phyloP scores from a whole-genome alignment of 495 filamentous ascomycete genomes.

The Penicillium ucsense region DNA sequence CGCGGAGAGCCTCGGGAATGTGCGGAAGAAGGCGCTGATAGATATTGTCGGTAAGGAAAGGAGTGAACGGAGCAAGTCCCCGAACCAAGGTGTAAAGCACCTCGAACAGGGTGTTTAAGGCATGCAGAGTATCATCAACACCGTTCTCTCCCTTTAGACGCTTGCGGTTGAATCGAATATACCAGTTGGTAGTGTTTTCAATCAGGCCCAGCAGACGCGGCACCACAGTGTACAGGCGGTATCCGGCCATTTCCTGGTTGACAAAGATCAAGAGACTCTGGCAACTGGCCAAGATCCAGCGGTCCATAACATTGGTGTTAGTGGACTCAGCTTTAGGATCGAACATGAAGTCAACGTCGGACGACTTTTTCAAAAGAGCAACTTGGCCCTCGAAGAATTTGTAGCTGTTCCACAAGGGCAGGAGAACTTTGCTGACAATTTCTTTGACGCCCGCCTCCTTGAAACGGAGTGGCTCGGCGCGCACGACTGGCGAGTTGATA shows the following conservation, averaged over 20 bases:
- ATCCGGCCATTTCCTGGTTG: slow-evolving; percentile 89
- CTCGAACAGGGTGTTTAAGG: slow-evolving; percentile 94
- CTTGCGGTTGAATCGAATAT: slow-evolving; percentile 97
- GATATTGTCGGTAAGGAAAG: slow-evolving; percentile 92
- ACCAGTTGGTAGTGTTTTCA: slow-evolving; percentile 98
- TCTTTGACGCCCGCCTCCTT: slow-evolving; percentile 93
- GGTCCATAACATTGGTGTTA: slow-evolving; percentile 92
- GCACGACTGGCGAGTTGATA: slow-evolving; percentile 95
- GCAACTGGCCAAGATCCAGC: slow-evolving; percentile 89
- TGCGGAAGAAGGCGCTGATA: slow-evolving; percentile 77
- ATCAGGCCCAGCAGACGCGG: slow-evolving; percentile 80
- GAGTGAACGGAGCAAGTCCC: slow-evolving; percentile 86
- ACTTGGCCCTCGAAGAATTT: slow-evolving; percentile 98
- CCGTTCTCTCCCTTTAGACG: slow-evolving; percentile 91
- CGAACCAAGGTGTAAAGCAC: slow-evolving; percentile 82
- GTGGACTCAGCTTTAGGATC: slow-evolving; percentile 60
- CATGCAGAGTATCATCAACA: slow-evolving; percentile 77
- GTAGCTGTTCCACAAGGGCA: slow-evolving; percentile 96
- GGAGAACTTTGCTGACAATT: slow-evolving; percentile 84
- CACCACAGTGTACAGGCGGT: slow-evolving; percentile 90
- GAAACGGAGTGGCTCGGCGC: slow-evolving; percentile 84
- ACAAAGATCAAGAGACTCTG: slow-evolving; percentile 90
- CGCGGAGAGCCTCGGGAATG: slow-evolving; percentile 55
- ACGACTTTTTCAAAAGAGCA: slow-evolving; percentile 82
- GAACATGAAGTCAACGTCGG: slow-evolving; percentile 68